These are phyloP conservation scores for Urochloa ruziziensis DNA, from an alignment of 176 grass and related monocot species.

Conservation along the genomic window DNA sequence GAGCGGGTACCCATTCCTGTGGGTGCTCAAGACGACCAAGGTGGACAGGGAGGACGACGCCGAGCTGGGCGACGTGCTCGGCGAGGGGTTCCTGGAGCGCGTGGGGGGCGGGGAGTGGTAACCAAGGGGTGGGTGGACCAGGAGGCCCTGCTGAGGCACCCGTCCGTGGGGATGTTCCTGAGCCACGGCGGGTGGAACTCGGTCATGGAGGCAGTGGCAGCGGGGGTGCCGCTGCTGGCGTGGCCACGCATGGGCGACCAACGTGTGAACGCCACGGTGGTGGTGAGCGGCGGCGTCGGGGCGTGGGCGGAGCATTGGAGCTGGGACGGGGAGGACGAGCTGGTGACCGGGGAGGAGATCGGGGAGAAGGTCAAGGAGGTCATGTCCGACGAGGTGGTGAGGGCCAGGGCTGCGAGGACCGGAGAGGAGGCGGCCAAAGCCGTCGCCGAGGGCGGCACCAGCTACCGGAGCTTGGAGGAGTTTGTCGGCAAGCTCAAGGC, in stretches of 20 bases:
- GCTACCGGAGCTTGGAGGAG: constrained; percentile 11
- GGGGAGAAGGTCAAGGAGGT: constrained; percentile 44
- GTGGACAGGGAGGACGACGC: constrained; percentile 45
- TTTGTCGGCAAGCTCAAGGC: constrained; percentile 33
- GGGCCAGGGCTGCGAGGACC: constrained; percentile 1
- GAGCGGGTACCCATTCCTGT: constrained; percentile 57
- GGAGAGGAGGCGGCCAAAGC: constrained; percentile 31
- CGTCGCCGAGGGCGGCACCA: constrained; percentile 25
- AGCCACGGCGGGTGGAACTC: constrained; percentile 65
- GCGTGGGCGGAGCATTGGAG: constrained; percentile 59
- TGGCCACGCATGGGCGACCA: constrained; percentile 61
- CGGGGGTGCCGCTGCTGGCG: constrained; percentile 54
- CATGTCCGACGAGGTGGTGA: constrained; percentile 30
- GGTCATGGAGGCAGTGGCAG: constrained; percentile 31
- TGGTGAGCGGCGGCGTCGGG: constrained; percentile 39
- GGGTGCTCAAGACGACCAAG: constrained; percentile 56
- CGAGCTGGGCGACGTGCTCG: constrained; percentile 33
- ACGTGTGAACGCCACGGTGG: constrained; percentile 39
- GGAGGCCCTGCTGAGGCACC: constrained; percentile 50
- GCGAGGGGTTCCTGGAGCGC: constrained; percentile 27
- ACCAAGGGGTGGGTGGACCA: constrained; percentile 66
- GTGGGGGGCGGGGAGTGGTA: constrained; percentile 49
- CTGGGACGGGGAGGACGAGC: constrained; percentile 45
- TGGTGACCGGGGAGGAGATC: constrained; percentile 39
- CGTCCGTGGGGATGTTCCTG: constrained; percentile 48